These are phyloP conservation scores for Pycnococcus provasolii DNA, from an alignment of 139 green algal genomes.

Conservation along the genomic window DNA sequence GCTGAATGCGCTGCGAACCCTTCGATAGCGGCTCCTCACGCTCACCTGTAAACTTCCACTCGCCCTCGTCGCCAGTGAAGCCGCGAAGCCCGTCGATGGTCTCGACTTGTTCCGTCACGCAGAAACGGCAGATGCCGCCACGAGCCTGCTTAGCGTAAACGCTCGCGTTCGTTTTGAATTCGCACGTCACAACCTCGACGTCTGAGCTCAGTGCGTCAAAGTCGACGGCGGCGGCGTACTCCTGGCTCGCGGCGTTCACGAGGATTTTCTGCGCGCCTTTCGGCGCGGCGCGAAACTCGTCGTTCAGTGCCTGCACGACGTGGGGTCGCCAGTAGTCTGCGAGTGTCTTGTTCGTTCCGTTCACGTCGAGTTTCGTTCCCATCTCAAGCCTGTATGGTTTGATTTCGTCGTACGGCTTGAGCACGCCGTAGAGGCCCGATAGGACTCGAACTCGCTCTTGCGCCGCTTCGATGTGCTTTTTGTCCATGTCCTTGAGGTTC, in stretches of 20 bases:
- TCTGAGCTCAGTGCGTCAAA: neutral
- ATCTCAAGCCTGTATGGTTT: conserved; percentile 28
- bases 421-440: conserved; percentile 30
- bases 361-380: conserved; percentile 8
- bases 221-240: conserved; percentile 14
- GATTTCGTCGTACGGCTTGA: conserved; percentile 30
- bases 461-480: conserved; percentile 10
- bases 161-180: conserved; percentile 3
- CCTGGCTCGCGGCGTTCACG: conserved; percentile 26
- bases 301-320: conserved; percentile 3
- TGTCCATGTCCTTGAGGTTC: neutral
- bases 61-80: conserved; percentile 7
- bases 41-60: neutral
- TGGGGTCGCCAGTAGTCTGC: conserved; percentile 31
- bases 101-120: conserved; percentile 12
- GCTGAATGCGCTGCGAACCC: no score
- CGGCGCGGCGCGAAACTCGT: neutral
- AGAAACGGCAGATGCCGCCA: conserved; percentile 28
- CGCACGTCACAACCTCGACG: neutral
- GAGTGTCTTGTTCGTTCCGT: conserved; percentile 11
- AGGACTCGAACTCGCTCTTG: conserved; percentile 28
- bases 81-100: conserved; percentile 9
- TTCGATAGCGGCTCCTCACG: no score
- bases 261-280: conserved; percentile 7
- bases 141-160: conserved; percentile 27